Percentiles rank a stretch among this genome's conserved stretches.
phyloP scores from a whole-genome alignment of 2,329 filamentous ascomycete species.

The Aspergillus neoniger region DNA sequence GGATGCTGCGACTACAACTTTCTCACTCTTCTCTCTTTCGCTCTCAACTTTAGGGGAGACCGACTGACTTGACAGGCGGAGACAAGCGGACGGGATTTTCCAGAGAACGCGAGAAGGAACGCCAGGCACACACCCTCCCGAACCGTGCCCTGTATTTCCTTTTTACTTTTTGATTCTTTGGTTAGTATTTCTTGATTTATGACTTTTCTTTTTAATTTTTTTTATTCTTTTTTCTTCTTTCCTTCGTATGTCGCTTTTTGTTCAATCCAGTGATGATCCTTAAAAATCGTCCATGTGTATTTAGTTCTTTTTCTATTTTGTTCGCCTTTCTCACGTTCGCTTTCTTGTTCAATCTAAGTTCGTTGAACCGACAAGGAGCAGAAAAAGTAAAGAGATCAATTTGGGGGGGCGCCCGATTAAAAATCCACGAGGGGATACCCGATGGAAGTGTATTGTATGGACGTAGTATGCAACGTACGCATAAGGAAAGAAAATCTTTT shows the following conservation, averaged over 20 bases:
- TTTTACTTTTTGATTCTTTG: background rate
- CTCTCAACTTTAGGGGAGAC: conserved; percentile 21
- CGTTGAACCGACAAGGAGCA: conserved; percentile 1
- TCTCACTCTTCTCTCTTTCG: background rate
- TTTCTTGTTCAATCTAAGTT: background rate
- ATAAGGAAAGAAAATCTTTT: background rate
- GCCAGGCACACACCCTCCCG: conserved; percentile 10
- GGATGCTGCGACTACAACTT: conserved; percentile 13
- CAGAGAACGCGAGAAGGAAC: conserved; percentile 22
- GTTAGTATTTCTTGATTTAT: background rate
- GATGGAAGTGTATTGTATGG: conserved; percentile 14
- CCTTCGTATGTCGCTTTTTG: background rate
- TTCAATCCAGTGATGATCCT: background rate
- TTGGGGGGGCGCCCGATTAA: conserved; percentile 10
- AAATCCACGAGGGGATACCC: conserved; percentile 20
- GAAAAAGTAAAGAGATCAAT: conserved; percentile 5
- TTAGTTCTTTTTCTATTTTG: background rate
- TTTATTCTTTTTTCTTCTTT: background rate
- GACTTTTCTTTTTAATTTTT: conserved; percentile 2
- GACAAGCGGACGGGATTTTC: conserved; percentile 26
- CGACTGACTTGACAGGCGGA: conserved; percentile 23
- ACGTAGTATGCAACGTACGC: conserved; percentile 4
- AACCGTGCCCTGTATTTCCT: conserved; percentile 1
- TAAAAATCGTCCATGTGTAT: background rate
- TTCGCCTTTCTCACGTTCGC: background rate